Evolutionary conservation across 2,329 filamentous ascomycete genomes (phyloP), one percentile per base, ranked within the genome.

Genomic region (Aureobasidium zeae): DNA sequence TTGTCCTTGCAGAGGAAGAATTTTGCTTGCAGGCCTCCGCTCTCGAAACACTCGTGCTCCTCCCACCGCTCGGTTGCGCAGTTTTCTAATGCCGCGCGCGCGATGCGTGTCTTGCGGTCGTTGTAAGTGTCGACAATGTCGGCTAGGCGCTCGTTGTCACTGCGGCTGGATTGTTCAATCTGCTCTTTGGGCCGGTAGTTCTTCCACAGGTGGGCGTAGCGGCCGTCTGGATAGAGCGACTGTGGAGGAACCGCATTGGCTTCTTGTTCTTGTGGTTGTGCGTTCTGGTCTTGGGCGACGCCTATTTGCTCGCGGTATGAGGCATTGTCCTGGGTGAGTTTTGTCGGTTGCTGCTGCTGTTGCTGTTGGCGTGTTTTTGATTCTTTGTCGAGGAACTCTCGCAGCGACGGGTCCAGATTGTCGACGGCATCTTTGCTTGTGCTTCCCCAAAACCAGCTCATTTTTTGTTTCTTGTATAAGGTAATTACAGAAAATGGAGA

Each of bases 121-220:
- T 94, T 93, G 72, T 81, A 93, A 5, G 78, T 80, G 42, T 89
- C 82, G 39, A 95, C 69, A 45, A 96, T 79, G 59, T 86, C 79
- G 60, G 76, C 73, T 52, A 93, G 73, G 61, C 83, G 83, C 58
- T 94, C 87, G 56, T 86, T 79, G 54, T 91, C 83, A 28, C 76
- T 77, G 59, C 83, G 83, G 15, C 72, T 71, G 48, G 77, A 77
- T 36, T 75, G 71, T 56, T 89, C 81, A 48, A 93, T 67, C 45
- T 83, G 71, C 25, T 70, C 60, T 41, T 84, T 77, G 7, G 89
- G 81, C 47, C 75, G 75, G 71, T 98, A 98, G 47, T 76, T 86
- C 65, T 87, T 89, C 91, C 91, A 98, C 22, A 98, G 71, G 60
- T 96, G 76, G 45, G 88, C 86, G 64, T 84, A 85, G 48, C 81